Percentiles rank a stretch among this genome's conserved stretches.
Conservation (phyloP, 805 yeast species). For the Ogataea paraovalis region DNA sequence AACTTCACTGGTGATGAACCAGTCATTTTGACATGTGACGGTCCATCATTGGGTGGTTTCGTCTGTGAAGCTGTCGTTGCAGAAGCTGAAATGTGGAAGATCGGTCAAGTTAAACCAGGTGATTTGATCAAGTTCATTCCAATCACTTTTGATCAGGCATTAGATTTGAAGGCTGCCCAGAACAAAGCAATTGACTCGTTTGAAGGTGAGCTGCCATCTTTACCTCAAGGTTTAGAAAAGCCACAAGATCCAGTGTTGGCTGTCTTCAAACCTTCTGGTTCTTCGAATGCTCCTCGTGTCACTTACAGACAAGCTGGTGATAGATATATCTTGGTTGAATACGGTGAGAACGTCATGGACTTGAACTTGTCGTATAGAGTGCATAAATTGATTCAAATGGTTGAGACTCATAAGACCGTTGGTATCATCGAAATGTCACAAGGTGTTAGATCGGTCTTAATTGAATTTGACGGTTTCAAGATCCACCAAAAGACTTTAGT, state of each 20-base stretch:
- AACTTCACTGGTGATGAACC: conserved; percentile 99
- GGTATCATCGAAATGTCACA: conserved; percentile 96
- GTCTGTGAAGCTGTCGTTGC: conserved; percentile 96
- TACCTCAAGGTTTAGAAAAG: conserved; percentile 33
- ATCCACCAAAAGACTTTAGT: conserved; percentile 62
- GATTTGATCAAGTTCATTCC: conserved; percentile 81
- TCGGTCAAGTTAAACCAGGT: conserved; percentile 97
- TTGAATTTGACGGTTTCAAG: conserved; percentile 69
- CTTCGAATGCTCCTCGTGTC: conserved; percentile 57
- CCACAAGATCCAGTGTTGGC: conserved; percentile 72
- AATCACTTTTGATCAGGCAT: conserved; percentile 63
- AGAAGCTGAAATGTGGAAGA: conserved; percentile 97
- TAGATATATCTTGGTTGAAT: conserved; percentile 85
- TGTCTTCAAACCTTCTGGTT: conserved; percentile 41
- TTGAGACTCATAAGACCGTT: conserved; percentile 54
- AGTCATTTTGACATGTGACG: conserved; percentile 93
- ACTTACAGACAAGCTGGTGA: conserved; percentile 97
- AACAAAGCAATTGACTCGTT: conserved; percentile 49
- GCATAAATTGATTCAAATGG: conserved; percentile 74
- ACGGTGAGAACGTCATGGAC: conserved; percentile 86
- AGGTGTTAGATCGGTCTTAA: conserved; percentile 91
- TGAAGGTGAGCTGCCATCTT: conserved; percentile 34
- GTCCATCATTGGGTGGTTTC: conserved; percentile 96
- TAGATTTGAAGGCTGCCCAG: conserved; percentile 56
- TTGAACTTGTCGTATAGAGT: conserved; percentile 82